Percentiles rank a stretch among this genome's conserved stretches.
These are phyloP conservation scores for Hawksworthiomyces lignivorus DNA, from an alignment of 2,329 filamentous ascomycete genomes.

Conservation along the genomic window DNA sequence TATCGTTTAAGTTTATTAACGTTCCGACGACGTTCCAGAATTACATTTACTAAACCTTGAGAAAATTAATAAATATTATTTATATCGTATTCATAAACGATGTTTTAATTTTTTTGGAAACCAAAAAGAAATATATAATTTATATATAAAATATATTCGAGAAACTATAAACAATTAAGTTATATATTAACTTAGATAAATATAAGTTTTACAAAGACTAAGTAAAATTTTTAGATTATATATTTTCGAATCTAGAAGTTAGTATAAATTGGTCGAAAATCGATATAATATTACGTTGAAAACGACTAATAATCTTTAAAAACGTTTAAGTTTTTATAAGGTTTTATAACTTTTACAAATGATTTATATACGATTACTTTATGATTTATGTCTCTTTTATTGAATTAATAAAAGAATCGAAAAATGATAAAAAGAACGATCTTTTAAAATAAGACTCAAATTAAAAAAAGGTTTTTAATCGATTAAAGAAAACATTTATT, in stretches of 20 bases:
- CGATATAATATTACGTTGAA: neutral
- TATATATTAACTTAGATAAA: too few relatives aligned
- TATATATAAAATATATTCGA: conserved; percentile 1
- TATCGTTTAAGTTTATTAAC: neutral
- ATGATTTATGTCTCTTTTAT: neutral
- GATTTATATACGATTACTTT: neutral
- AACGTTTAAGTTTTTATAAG: neutral
- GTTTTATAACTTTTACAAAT: neutral
- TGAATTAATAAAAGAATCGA: conserved; percentile 1
- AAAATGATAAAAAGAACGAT: neutral
- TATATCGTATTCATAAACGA: conserved; percentile 4
- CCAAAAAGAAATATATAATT: conserved; percentile 1
- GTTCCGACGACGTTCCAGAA: too few relatives aligned
- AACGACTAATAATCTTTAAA: neutral
- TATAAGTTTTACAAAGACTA: neutral
- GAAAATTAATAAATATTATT: too few relatives aligned
- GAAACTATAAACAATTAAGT: neutral
- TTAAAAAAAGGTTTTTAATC: neutral
- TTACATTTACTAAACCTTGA: too few relatives aligned
- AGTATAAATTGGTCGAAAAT: neutral
- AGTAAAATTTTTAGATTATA: neutral
- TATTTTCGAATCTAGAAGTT: neutral
- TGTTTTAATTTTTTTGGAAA: neutral
- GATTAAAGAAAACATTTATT: too few relatives aligned
- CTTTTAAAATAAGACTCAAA: neutral